Base-by-base conservation (phyloP, 768 basidiomycete species). In the Phaeotremella fagi region DNA sequence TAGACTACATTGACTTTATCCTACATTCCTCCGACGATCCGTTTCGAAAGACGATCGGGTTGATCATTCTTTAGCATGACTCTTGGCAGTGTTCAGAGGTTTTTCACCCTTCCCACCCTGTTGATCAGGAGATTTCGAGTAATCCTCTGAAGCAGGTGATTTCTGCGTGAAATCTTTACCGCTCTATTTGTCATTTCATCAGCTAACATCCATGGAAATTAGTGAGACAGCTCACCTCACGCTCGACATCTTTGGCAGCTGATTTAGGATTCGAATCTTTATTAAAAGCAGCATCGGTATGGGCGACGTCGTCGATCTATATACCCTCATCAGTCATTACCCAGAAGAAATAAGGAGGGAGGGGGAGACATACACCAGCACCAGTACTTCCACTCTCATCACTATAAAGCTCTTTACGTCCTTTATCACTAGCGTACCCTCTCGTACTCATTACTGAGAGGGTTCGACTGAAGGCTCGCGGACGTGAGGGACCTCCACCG, bases 231-330 rank as follows among this genome's bases (percentile, higher is more conserved):
- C 72, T 64, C 44, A 74, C 72, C 62, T 74, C 72, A 23, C 66
- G 36, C 57, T 72, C 60, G 5, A 74, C 59, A 24, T 61, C 54
- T 59, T 72, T 67, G 15, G 70, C 64, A 1, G 64, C 49, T 26
- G 56, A 48, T 27, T 57, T 38, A 0, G 72, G 72, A 38, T 70
- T 59, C 1, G 70, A 20, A 25, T 64, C 50, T 35, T 66, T 61
- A 59, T 71, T 56, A 49, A 64, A 74, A 7, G 72, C 72, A 3
- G 72, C 68, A 50, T 72, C 67, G 35, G 64, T 64, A 27, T 72
- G 66, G 6, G 70, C 68, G 4, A 74, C 72, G 52, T 74, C 72
- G 56, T 72, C 68, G 18, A 59, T 74, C 68, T 70, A 44, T 45
- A 41, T 6, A 48, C 16, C 28, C 45, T 28, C 9, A 38, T 38